phyloP scores from a whole-genome alignment of 345 rosid species.

The Orychophragmus violaceus region DNA sequence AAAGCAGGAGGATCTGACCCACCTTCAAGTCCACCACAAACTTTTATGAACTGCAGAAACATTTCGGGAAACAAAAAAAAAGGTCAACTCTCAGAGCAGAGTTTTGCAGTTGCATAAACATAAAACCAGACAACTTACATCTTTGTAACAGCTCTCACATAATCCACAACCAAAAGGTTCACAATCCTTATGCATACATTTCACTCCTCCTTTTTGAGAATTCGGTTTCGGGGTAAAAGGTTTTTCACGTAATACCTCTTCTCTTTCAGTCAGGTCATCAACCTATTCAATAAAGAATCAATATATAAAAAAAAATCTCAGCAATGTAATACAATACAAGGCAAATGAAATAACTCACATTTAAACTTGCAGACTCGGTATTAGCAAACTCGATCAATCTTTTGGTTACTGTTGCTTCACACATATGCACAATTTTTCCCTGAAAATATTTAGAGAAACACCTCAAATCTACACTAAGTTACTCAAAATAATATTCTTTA shows the following conservation, averaged over 20 bases:
- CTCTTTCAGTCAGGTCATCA: slow-evolving; percentile 49
- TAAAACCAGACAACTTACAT: slow-evolving; percentile 34
- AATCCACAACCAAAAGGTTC: slow-evolving; percentile 51
- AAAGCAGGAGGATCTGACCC: slow-evolving; percentile 92
- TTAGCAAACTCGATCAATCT: slow-evolving; percentile 78
- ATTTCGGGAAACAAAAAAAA: background rate
- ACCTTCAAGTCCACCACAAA: slow-evolving; percentile 73
- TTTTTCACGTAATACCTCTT: slow-evolving; percentile 35
- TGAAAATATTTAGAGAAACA: slow-evolving; percentile 29
- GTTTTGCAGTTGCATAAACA: background rate
- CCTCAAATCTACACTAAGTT: background rate
- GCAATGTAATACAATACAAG: background rate
- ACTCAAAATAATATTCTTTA: background rate
- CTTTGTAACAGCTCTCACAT: slow-evolving; percentile 52
- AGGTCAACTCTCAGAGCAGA: background rate
- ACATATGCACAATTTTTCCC: slow-evolving; percentile 72
- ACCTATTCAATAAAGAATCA: slow-evolving; percentile 37
- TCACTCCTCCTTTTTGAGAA: slow-evolving; percentile 33
- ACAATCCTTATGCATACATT: slow-evolving; percentile 53
- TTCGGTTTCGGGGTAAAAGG: slow-evolving; percentile 18
- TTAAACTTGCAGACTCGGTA: slow-evolving; percentile 75
- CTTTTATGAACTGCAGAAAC: slow-evolving; percentile 41
- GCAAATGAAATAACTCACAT: slow-evolving; percentile 40
- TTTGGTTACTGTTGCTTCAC: slow-evolving; percentile 86
- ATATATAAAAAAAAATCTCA: background rate